These are phyloP conservation scores for Beta lomatogona DNA, from an alignment of 179 eudicot species.

Conservation along the genomic window DNA sequence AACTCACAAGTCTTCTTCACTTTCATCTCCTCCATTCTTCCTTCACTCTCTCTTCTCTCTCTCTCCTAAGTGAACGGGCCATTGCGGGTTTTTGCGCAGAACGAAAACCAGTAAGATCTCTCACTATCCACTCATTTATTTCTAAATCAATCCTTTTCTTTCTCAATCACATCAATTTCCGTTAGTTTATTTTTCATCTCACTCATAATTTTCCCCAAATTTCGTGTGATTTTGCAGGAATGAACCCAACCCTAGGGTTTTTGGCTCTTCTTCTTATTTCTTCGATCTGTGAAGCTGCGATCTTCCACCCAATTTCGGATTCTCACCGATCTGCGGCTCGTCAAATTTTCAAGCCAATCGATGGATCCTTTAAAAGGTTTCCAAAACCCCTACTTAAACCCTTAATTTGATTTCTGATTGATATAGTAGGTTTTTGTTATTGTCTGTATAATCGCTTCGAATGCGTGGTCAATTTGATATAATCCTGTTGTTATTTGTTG, in stretches of 20 bases:
- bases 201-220: too few species aligned
- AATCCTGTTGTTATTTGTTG: too few species aligned
- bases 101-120: constrained; percentile 27
- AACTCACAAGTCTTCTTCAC: constrained; percentile 21
- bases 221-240: constrained; percentile 35
- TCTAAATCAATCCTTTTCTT: too few species aligned
- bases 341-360: constrained; percentile 56
- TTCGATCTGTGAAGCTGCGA: constrained; percentile 57
- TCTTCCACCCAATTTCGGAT: constrained; percentile 69
- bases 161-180: too few species aligned
- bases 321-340: constrained; percentile 85
- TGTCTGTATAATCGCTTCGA: neutral
- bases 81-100: neutral
- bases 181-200: too few species aligned
- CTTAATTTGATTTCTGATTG: neutral
- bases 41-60: too few species aligned
- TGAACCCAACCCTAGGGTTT: constrained; percentile 52
- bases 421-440: neutral
- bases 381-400: constrained; percentile 48
- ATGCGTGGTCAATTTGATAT: neutral
- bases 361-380: constrained; percentile 72
- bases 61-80: too few species aligned
- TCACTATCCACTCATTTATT: too few species aligned
- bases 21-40: neutral
- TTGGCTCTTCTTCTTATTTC: constrained; percentile 41